These are phyloP conservation scores for Bifiguratus adelaidae DNA, from an alignment of 192 early-diverging fungal genomes.

Conservation along the genomic window DNA sequence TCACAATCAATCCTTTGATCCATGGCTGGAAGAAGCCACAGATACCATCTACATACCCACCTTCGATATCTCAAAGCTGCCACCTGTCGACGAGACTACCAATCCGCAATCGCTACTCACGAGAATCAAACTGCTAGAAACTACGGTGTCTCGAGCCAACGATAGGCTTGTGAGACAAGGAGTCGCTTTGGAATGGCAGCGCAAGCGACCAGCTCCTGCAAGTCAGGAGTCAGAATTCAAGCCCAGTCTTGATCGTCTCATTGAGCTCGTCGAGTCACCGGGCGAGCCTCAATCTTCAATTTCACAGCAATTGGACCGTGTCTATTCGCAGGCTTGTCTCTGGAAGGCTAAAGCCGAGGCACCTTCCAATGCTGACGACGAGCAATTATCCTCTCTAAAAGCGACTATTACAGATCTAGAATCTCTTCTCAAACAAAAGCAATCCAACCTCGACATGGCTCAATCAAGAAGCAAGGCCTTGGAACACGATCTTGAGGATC, in stretches of 20 bases:
- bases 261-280: conserved; percentile 1
- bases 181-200: not conserved
- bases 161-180: not conserved
- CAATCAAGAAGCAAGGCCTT: not conserved
- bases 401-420: conserved; percentile 1
- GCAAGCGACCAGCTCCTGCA: not conserved
- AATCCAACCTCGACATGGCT: conserved; percentile 1
- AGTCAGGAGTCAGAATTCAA: not conserved
- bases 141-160: not conserved
- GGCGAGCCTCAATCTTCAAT: not conserved
- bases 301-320: not conserved
- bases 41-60: not conserved
- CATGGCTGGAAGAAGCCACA: not conserved
- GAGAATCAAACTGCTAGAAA: not conserved
- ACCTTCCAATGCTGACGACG: not conserved
- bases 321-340: not conserved
- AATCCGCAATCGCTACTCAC: not conserved
- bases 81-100: not conserved
- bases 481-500: conserved; percentile 1
- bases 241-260: no score
- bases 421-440: not conserved
- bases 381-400: not conserved
- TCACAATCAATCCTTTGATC: not conserved
- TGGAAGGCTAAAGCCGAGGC: conserved; percentile 1
- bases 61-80: not conserved